These are phyloP conservation scores for Sesbania bispinosa DNA, from an alignment of 306 rosid genomes.

Conservation along the genomic window DNA sequence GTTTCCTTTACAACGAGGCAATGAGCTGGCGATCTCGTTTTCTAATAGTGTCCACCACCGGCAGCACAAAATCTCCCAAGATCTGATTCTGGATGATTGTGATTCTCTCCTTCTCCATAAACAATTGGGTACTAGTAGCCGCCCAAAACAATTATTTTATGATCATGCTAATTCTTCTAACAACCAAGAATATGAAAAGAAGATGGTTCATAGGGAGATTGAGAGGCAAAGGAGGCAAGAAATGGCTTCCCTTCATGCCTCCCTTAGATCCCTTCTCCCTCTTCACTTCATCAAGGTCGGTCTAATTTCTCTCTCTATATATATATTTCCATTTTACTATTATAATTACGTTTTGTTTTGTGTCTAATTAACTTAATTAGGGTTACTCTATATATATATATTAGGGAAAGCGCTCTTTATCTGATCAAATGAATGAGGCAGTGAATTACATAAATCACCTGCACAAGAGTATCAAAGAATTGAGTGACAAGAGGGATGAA, in stretches of 20 bases:
- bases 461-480: slow-evolving; percentile 41
- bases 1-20: slow-evolving; percentile 71
- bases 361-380: no score
- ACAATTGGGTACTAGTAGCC: background rate
- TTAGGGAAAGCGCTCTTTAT: slow-evolving; percentile 80
- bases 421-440: slow-evolving; percentile 57
- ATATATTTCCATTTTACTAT: no score
- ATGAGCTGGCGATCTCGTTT: slow-evolving; percentile 53
- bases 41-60: slow-evolving; percentile 43
- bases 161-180: background rate
- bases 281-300: slow-evolving; percentile 46
- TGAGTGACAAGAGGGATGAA: slow-evolving; percentile 40
- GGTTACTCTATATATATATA: no score
- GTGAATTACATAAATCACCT: slow-evolving; percentile 55
- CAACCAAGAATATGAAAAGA: slow-evolving; percentile 32
- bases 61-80: slow-evolving; percentile 46
- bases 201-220: slow-evolving; percentile 53
- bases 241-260: slow-evolving; percentile 56
- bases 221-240: slow-evolving; percentile 74
- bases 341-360: no score
- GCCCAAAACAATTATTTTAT: background rate
- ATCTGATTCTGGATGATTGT: slow-evolving; percentile 38
- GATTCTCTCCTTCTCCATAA: no score
- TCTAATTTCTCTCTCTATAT: no score
- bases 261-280: slow-evolving; percentile 66